These are phyloP conservation scores for Paramecium tetraurelia DNA, from an alignment of 73 alveolate species.

Conservation along the genomic window DNA sequence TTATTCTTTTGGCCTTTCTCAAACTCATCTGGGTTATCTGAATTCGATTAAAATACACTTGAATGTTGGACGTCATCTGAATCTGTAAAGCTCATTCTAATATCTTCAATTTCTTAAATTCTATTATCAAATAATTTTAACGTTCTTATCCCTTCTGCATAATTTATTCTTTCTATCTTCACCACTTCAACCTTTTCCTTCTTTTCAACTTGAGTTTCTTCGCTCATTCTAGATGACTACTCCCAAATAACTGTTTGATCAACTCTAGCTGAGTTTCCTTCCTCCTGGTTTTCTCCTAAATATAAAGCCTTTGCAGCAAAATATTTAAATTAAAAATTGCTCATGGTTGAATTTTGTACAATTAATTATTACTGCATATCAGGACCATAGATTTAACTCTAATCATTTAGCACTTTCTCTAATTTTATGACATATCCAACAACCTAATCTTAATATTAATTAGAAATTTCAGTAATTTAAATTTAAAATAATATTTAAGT, in stretches of 20 bases:
- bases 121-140: slow-evolving; percentile 17
- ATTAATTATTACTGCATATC: not conserved
- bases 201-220: not conserved
- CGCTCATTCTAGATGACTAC: not conserved
- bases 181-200: not conserved
- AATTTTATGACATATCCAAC: not conserved
- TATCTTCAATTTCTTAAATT: not conserved
- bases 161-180: not conserved
- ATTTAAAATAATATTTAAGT: not conserved
- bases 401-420: not conserved
- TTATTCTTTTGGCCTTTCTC: not conserved
- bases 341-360: not conserved
- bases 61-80: not conserved
- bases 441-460: not conserved
- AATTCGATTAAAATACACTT: not conserved
- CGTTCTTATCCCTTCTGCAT: slow-evolving; percentile 39
- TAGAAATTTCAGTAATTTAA: not conserved
- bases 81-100: not conserved
- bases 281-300: not conserved
- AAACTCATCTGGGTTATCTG: not conserved
- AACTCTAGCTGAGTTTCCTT: slow-evolving; percentile 7
- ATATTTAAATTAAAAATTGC: not conserved
- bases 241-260: slow-evolving; percentile 47
- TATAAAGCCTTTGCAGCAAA: not conserved
- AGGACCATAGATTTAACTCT: not conserved